Evolutionary conservation across 495 filamentous ascomycete genomes (phyloP).

Genomic region (Penicillium parvum): DNA sequence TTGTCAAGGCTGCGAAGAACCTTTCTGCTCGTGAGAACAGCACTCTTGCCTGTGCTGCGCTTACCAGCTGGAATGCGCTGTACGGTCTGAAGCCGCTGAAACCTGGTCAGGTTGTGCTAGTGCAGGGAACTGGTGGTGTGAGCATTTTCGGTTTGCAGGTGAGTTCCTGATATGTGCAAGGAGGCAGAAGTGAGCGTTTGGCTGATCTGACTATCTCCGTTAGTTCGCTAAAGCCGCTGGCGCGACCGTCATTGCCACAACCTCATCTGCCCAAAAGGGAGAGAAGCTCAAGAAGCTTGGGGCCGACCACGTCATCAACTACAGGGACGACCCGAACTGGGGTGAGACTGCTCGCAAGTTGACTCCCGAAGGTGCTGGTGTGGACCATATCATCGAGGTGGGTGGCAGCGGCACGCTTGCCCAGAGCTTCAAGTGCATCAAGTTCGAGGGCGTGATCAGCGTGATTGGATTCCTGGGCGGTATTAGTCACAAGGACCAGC

Average conservation of each 20-base stretch:
- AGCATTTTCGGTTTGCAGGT: slow-evolving; percentile 72
- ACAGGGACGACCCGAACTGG: slow-evolving; percentile 66
- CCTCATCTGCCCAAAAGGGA: slow-evolving; percentile 62
- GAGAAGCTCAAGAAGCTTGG: slow-evolving; percentile 65
- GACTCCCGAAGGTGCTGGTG: slow-evolving; percentile 55
- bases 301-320: slow-evolving; percentile 77
- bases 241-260: slow-evolving; percentile 76
- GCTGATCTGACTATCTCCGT: neutral
- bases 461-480: slow-evolving; percentile 65
- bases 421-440: slow-evolving; percentile 62
- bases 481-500: slow-evolving; percentile 38
- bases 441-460: slow-evolving; percentile 62
- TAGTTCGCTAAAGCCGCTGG: slow-evolving; percentile 83
- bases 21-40: slow-evolving; percentile 59
- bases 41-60: slow-evolving; percentile 66
- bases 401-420: slow-evolving; percentile 58
- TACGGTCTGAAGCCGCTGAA: slow-evolving; percentile 64
- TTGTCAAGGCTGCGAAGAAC: slow-evolving; percentile 61
- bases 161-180: too few relatives aligned
- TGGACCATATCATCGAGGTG: slow-evolving; percentile 69
- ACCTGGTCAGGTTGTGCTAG: slow-evolving; percentile 67
- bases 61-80: slow-evolving; percentile 81
- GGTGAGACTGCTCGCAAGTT: slow-evolving; percentile 67
- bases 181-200: too few relatives aligned
- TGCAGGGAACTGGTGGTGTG: slow-evolving; percentile 81